Base-by-base conservation (phyloP, 2,329 filamentous ascomycete genomes). In the Mycosphaerella sp. region DNA sequence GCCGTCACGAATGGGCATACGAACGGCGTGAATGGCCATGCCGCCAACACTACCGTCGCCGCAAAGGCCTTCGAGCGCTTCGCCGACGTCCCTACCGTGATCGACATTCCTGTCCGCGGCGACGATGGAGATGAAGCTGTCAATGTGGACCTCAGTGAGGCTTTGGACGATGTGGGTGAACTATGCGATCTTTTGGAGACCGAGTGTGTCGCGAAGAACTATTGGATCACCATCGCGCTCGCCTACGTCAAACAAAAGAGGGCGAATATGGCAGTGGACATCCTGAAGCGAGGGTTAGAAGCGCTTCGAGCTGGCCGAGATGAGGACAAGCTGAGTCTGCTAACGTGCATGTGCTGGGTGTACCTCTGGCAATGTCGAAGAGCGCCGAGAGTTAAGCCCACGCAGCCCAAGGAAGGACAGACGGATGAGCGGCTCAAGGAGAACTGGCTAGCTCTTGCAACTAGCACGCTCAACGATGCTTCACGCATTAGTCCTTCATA, bases 221-320 rank as follows among this genome's bases (percentile, higher is more conserved):
- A 94, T 62, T 98, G 94, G 94, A 91, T 98, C 77, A 91, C 89
- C n/a, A 93, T 97, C 59, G 87, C 94, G 37, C 78, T 97, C 53
- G 91, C 91, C 42, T 98, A 98, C 66, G 91, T 93, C 36, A 98
- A 97, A 73, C 89, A 95, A 73, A 84, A 85, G 66, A 95, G 95
- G 73, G 81, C 93, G 56, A 90, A 96, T 66, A 87, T 93, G 72
- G 82, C 82, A 45, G 79, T 86, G 54, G 81, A 85, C 56, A 82
- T 86, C 49, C 70, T 86, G 60, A 81, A 84, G 44, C 86, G 87
- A 63, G 89, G 87, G 43, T 76, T 88, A 61, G 78, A 79, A 54
- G 87, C 86, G 61, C 82, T 89, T 63, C 49, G 57, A 50, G 52
- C 59, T 50, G 82, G 82, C 32, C 85, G 82, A 57, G 80, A 84